phyloP scores from a whole-genome alignment of 495 filamentous ascomycete species.

The Penicillium angulare region DNA sequence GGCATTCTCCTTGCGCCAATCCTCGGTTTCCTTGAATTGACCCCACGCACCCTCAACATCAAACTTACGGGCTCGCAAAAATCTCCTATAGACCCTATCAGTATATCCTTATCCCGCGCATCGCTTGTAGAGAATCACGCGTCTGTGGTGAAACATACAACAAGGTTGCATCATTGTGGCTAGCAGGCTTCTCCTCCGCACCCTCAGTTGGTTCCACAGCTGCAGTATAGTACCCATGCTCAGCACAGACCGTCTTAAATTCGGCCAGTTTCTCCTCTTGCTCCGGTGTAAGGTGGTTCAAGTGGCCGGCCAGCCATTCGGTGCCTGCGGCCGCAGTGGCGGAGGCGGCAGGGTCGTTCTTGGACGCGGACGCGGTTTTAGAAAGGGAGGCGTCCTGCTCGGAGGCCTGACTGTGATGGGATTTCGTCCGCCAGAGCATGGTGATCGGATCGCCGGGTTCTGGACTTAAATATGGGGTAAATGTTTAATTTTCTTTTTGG shows the following conservation, averaged over 20 bases:
- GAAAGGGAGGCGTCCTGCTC: slow-evolving; percentile 21
- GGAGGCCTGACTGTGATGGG: slow-evolving; percentile 29
- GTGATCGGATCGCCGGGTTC: slow-evolving; percentile 5
- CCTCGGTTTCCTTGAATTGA: slow-evolving; percentile 87
- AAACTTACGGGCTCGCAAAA: slow-evolving; percentile 76
- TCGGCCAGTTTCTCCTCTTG: slow-evolving; percentile 62
- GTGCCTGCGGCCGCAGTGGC: slow-evolving; percentile 41
- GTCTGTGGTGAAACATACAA: slow-evolving; percentile 53
- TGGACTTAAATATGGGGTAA: no score
- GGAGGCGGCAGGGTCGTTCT: slow-evolving; percentile 43
- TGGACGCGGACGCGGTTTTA: slow-evolving; percentile 26
- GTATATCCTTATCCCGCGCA: neutral
- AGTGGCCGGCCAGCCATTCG: slow-evolving; percentile 59
- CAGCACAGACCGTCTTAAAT: slow-evolving; percentile 65
- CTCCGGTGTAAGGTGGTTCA: slow-evolving; percentile 67
- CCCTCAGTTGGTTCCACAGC: slow-evolving; percentile 33
- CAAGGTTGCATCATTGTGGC: slow-evolving; percentile 78
- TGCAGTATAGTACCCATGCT: slow-evolving; percentile 64
- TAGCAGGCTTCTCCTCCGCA: slow-evolving; percentile 40
- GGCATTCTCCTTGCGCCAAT: slow-evolving; percentile 78
- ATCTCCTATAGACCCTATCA: slow-evolving; percentile 55
- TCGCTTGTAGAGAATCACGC: no score
- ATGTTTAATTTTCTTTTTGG: neutral
- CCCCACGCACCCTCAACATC: slow-evolving; percentile 67
- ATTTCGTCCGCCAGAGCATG: slow-evolving; percentile 41